These are phyloP conservation scores for Neobulgaria alba DNA, from an alignment of 2,329 filamentous ascomycete species.

Conservation along the genomic window DNA sequence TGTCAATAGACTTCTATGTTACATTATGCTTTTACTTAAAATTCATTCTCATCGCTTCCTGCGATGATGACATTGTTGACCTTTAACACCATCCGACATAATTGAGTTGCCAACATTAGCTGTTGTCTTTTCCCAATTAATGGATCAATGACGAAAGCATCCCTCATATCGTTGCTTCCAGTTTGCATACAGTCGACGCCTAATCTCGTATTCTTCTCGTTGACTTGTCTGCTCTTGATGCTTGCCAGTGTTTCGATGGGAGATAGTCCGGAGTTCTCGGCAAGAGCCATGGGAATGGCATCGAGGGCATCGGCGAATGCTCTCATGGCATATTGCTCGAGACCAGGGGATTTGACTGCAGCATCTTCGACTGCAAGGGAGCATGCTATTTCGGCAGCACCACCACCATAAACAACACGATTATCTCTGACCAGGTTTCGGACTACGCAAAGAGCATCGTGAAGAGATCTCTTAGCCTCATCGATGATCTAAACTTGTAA, in stretches of 20 bases:
- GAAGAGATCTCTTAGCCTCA: constrained; percentile 93
- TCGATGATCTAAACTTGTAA: constrained; percentile 72
- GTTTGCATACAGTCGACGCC: constrained; percentile 98
- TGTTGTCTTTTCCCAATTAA: constrained; percentile 98
- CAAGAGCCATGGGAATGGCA: constrained; percentile 86
- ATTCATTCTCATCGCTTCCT: constrained; percentile 80
- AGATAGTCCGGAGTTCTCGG: constrained; percentile 93
- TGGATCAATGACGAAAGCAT: constrained; percentile 96
- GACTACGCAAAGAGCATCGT: constrained; percentile 95
- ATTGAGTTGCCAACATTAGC: constrained; percentile 87
- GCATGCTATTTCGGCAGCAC: constrained; percentile 94
- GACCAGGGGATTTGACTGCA: constrained; percentile 87
- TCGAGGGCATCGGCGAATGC: constrained; percentile 95
- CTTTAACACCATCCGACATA: constrained; percentile 97
- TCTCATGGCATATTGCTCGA: constrained; percentile 98
- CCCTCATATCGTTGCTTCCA: constrained; percentile 94
- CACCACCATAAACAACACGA: constrained; percentile 93
- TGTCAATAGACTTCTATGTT: constrained; percentile 21
- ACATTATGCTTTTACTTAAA: constrained; percentile 41
- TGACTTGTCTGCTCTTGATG: constrained; percentile 94
- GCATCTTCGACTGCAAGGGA: constrained; percentile 93
- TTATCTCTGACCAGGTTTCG: constrained; percentile 94
- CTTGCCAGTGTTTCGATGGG: constrained; percentile 91
- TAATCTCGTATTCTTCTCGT: constrained; percentile 68
- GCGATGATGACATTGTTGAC: constrained; percentile 94